Base-by-base conservation (phyloP, 1,284 basidiomycete genomes). In the Phaffia rhodozyma region DNA sequence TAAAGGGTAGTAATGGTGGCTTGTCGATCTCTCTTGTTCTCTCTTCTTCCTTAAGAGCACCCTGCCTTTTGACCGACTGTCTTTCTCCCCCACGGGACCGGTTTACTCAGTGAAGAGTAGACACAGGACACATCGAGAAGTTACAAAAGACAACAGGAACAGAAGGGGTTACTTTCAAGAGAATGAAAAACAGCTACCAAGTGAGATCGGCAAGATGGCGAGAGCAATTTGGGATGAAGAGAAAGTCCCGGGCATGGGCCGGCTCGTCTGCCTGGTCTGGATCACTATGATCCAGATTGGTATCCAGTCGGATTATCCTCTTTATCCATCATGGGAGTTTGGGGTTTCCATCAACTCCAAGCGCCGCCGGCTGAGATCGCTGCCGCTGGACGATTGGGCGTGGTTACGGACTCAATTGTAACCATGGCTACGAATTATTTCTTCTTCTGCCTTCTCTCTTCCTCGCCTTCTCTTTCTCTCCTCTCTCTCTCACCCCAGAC, bases 251-350 rank as follows among this genome's bases (percentile, higher is more conserved):
- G 55, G 30, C 16, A 34, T 23, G n/a, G 48, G 11, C 16, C 21
- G 32, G 55, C 48, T 56, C 53, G 60, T 60, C 59, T 49, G 21
- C 16, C 56, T 58, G 30, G 16, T 21, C 18, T 43, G 21, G 38
- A 43, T 43, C 38, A 7, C 16, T 43, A 43, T 2, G 38, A 11
- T 43, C 38, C 13, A 43, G 38, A 11, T 43, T 43, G 13, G 5
- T 43, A 2, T 43, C 38, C 38, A 43, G 52, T 63, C 62, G 52
- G 57, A 63, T 63, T 53, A 59, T 63, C 62, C 57, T 63, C 62
- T 21, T 5, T 30, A 48, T 62, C 38, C 61, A 43, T 62, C 61
- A 56, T 57, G 30, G 58, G 50, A 50, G 48, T 18, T 20, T n/a
- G 50, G 43, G 34, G 47, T 34, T 21, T 50, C 23, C 29, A 51